These are phyloP conservation scores for Trichophyton simii DNA, from an alignment of 2,329 filamentous ascomycete species.

Conservation along the genomic window DNA sequence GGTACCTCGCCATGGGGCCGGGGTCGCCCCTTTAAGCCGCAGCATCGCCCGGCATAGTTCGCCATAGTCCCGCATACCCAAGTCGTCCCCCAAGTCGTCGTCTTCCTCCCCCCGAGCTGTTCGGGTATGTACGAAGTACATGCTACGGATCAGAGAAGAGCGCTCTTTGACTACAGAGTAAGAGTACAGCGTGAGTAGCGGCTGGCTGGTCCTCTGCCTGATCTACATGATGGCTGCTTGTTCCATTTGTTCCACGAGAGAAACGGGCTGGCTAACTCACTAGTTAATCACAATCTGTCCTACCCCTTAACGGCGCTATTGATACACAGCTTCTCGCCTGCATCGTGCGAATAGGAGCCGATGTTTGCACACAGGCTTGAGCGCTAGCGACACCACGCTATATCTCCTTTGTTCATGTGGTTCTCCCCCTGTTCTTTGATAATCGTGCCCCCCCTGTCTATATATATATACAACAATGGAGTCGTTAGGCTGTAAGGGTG, in stretches of 20 bases:
- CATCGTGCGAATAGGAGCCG: not conserved
- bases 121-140: no score
- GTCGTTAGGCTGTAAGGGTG: not conserved
- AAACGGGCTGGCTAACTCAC: not conserved
- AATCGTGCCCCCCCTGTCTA: not conserved
- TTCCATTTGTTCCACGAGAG: not conserved
- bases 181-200: no score
- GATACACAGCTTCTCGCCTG: not conserved
- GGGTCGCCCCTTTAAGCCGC: not conserved
- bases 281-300: not conserved
- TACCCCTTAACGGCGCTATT: not conserved
- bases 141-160: no score
- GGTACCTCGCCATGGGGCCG: not conserved
- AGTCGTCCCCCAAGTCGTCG: no score
- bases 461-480: not conserved
- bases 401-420: not conserved
- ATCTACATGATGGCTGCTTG: not conserved
- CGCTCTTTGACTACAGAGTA: no score
- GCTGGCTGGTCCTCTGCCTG: not conserved
- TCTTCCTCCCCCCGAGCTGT: no score
- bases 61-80: not conserved
- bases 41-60: not conserved
- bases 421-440: not conserved
- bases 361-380: not conserved
- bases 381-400: not conserved